Evolutionary conservation across 2,329 filamentous ascomycete genomes (phyloP), one percentile per base, ranked within the genome.

Genomic region (Fusarium palustre): DNA sequence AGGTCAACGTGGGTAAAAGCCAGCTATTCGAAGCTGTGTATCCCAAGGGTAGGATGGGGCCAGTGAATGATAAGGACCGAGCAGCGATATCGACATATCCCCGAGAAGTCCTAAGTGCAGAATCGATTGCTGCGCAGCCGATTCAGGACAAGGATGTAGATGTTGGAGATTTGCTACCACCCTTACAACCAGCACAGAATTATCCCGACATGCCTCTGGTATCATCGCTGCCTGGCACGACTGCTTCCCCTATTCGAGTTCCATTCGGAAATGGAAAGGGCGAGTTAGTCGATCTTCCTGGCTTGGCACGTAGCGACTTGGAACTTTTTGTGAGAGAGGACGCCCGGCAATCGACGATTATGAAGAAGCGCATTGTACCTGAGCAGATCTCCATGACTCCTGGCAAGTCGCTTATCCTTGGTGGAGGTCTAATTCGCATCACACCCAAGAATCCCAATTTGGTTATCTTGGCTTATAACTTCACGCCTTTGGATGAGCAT

Each of bases 1-100:
- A 97, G 79, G 93, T 94, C 67, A 99, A 99, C 76, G 97, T 98
- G 4, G 97, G 96, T 25, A 99, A 99, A 81, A 98, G 95, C 73
- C 91, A 91, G 75, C 86, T 99, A 3, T 97, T 98, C 64, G 90
- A 96, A 72, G 87, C 90, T 7, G 89, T 97, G 10, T 97, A 94
- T 74, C 95, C 97, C 6, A 95, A 92, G 83, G 90, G 89, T 28
- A 85, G 84, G 36, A 85, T 84, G 81, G 83, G 80, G 60, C 70
- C 74, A 13, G 49, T 43, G 7, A 73, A 66, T 31, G 54, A 63
- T 31, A 55, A 49, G 3, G 55, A 53, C 10, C 49, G 53, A 13
- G 45, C 63, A 18, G 66, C 59, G 6, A 68, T 69, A 24, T 59
- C 68, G 22, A 66, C 66, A 18, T 69, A 69, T 54, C 52, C 70